phyloP scores from a whole-genome alignment of 2,329 filamentous ascomycete species.

The Pestalotiopsis sp. region DNA sequence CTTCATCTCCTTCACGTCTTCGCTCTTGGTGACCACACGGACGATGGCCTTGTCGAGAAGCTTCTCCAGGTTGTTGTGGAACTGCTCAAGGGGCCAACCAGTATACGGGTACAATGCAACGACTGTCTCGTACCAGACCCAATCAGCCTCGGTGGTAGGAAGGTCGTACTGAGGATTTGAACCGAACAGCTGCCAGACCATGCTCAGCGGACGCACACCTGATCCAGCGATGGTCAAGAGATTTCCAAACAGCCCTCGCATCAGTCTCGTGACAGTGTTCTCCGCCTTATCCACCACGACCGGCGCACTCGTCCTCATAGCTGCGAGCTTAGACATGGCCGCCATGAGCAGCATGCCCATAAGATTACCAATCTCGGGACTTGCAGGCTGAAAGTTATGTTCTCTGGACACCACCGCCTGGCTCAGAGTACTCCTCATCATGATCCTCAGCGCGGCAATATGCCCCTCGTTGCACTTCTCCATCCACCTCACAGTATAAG shows the following conservation, averaged over 20 bases:
- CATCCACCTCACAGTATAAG: slow-evolving; percentile 29
- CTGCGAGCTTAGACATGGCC: slow-evolving; percentile 27
- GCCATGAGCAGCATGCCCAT: slow-evolving; percentile 27
- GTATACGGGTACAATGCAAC: slow-evolving; percentile 24
- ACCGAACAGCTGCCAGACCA: slow-evolving; percentile 26
- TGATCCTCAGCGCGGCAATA: slow-evolving; percentile 24
- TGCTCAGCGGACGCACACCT: slow-evolving; percentile 24
- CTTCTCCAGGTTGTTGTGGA: slow-evolving; percentile 23
- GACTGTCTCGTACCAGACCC: slow-evolving; percentile 25
- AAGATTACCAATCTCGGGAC: slow-evolving; percentile 21
- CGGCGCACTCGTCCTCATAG: slow-evolving; percentile 22
- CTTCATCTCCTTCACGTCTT: slow-evolving; percentile 17
- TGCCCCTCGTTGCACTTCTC: slow-evolving; percentile 26
- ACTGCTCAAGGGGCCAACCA: slow-evolving; percentile 22
- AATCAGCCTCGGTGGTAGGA: slow-evolving; percentile 18
- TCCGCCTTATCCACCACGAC: slow-evolving; percentile 17
- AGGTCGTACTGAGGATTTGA: slow-evolving; percentile 21
- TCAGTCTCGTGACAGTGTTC: slow-evolving; percentile 29
- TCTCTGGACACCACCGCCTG: slow-evolving; percentile 1
- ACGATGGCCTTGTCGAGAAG: slow-evolving; percentile 24
- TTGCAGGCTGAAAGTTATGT: slow-evolving; percentile 20
- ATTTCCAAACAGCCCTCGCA: slow-evolving; percentile 31
- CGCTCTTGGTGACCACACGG: slow-evolving; percentile 23
- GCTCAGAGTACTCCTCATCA: slow-evolving; percentile 24
- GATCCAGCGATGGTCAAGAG: slow-evolving; percentile 30